These are phyloP conservation scores for Carex arenaria DNA, from an alignment of 202 grass and related monocot species.

Conservation along the genomic window DNA sequence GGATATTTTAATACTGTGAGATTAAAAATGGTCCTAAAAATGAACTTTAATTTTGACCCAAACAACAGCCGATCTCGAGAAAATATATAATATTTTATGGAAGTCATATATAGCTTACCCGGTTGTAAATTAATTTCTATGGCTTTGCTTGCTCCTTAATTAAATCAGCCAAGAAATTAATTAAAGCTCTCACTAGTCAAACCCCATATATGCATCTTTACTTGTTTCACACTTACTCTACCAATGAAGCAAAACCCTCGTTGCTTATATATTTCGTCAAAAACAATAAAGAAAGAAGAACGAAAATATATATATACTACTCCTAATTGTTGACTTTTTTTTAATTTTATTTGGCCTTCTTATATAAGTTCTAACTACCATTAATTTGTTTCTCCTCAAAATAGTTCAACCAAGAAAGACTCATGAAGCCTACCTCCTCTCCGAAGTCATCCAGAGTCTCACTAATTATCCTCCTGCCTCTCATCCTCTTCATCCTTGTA, in stretches of 20 bases:
- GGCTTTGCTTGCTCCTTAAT: constrained; percentile 17
- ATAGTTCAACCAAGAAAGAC: neutral
- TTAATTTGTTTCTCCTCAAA: constrained; percentile 4
- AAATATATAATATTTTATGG: too few species aligned
- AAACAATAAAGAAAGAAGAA: neutral
- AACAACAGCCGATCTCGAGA: too few species aligned
- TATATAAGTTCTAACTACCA: neutral
- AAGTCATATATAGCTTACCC: too few species aligned
- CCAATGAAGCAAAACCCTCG: neutral
- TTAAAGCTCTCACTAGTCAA: constrained; percentile 5
- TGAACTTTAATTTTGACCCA: too few species aligned
- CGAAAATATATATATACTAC: neutral
- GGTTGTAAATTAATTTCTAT: too few species aligned
- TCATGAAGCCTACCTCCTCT: constrained; percentile 25
- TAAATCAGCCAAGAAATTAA: constrained; percentile 4
- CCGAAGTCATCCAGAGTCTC: constrained; percentile 20
- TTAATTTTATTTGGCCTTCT: neutral
- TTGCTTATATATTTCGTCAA: neutral
- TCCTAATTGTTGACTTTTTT: neutral
- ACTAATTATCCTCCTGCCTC: constrained; percentile 30
- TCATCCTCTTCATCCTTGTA: constrained; percentile 36
- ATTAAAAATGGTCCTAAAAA: too few species aligned
- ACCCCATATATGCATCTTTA: neutral
- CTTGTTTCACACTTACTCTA: neutral
- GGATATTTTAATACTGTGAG: too few species aligned